Evolutionary conservation across 2,329 filamentous ascomycete species (phyloP).

Genomic region (Exophiala sp.): DNA sequence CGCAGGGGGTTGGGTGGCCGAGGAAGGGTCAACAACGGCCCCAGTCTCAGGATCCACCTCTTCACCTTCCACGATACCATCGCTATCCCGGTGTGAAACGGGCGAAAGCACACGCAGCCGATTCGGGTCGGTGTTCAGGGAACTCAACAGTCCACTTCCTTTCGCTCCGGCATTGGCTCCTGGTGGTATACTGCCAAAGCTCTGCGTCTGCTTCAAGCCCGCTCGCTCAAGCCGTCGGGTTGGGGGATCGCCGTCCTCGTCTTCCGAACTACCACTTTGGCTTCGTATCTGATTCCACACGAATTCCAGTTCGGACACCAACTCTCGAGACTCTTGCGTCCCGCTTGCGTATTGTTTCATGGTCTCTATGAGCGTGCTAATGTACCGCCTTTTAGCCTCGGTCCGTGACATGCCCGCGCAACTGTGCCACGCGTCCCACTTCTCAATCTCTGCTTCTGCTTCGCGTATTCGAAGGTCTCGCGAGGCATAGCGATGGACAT

Average conservation of each 20-base stretch:
- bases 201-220: constrained; percentile 39
- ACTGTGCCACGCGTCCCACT: constrained; percentile 82
- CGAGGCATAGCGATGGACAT: constrained; percentile 27
- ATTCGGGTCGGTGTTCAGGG: constrained; percentile 31
- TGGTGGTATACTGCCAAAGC: constrained; percentile 14
- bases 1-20: neutral
- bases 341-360: constrained; percentile 92
- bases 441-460: constrained; percentile 34
- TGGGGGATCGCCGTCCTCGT: constrained; percentile 36
- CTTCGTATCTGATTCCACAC: constrained; percentile 90
- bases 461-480: constrained; percentile 38
- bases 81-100: constrained; percentile 63
- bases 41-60: constrained; percentile 28
- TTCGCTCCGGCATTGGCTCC: constrained; percentile 6
- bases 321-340: constrained; percentile 72
- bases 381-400: constrained; percentile 89
- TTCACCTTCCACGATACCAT: constrained; percentile 39
- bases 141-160: constrained; percentile 7
- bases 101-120: constrained; percentile 70
- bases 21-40: constrained; percentile 30
- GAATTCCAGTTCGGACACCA: constrained; percentile 94
- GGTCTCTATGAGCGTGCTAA: constrained; percentile 87
- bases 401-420: constrained; percentile 78
- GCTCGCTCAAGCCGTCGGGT: constrained; percentile 40
- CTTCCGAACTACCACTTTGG: constrained; percentile 28